These are phyloP conservation scores for Talaromyces ruber DNA, from an alignment of 495 filamentous ascomycete species.

Conservation along the genomic window DNA sequence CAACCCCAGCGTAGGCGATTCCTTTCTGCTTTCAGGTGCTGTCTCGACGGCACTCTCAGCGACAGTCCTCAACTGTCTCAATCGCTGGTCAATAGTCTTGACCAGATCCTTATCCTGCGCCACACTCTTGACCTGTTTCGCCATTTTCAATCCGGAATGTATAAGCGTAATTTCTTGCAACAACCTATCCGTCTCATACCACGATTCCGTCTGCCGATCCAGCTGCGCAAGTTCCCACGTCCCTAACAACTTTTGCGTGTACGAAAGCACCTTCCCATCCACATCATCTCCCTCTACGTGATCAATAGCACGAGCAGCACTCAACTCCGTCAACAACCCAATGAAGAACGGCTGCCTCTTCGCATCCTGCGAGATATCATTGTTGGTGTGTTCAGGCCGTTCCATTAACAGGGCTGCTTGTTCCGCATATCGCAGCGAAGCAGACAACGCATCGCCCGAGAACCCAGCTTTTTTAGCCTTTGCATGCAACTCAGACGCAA, in stretches of 20 bases:
- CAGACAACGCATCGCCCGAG: constrained; percentile 22
- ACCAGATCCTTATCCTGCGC: constrained; percentile 7
- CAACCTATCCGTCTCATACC: constrained; percentile 10
- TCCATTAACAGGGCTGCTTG: constrained; percentile 45
- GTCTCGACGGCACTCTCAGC: constrained; percentile 14
- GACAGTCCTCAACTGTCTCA: constrained; percentile 12
- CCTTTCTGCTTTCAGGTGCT: constrained; percentile 12
- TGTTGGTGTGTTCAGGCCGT: constrained; percentile 27
- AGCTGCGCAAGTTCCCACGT: constrained; percentile 18
- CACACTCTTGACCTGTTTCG: constrained; percentile 14
- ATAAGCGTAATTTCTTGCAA: constrained; percentile 22
- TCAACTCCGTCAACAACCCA: constrained; percentile 36
- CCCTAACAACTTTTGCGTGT: constrained; percentile 26
- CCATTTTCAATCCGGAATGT: constrained; percentile 24
- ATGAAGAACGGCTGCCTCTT: constrained; percentile 31
- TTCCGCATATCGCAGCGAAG: constrained; percentile 35
- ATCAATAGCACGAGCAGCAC: constrained; percentile 26
- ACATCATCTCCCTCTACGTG: constrained; percentile 21
- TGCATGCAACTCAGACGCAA: constrained; percentile 44
- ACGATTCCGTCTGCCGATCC: constrained; percentile 8
- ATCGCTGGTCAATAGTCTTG: constrained; percentile 11
- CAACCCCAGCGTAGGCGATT: constrained; percentile 11
- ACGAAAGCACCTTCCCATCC: constrained; percentile 23
- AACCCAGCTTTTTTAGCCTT: constrained; percentile 36
- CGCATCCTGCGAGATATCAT: constrained; percentile 16